Evolutionary conservation across 805 yeast species (phyloP).

Genomic region (Kockiozyma suomiensis): DNA sequence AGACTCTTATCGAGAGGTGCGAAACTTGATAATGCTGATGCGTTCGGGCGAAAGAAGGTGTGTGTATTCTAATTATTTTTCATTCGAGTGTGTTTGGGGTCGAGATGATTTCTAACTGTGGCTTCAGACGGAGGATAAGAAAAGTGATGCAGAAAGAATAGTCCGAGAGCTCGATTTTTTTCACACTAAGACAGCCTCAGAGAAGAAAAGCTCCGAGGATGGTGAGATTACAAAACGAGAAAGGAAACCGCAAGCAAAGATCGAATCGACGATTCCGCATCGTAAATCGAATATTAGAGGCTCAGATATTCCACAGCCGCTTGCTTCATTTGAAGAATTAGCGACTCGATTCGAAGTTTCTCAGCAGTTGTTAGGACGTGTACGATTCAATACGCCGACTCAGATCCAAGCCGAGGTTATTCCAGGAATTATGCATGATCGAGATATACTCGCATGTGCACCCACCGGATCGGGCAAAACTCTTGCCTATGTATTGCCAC

Average conservation of each 20-base stretch:
- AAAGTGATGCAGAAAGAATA: constrained; percentile 48
- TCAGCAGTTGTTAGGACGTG: constrained; percentile 55
- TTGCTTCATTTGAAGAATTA: constrained; percentile 85
- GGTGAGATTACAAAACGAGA: constrained; percentile 29
- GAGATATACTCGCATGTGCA: constrained; percentile 90
- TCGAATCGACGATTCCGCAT: constrained; percentile 42
- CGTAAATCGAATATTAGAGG: constrained; percentile 78
- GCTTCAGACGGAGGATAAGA: constrained; percentile 45
- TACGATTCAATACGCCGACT: constrained; percentile 83
- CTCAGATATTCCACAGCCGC: constrained; percentile 84
- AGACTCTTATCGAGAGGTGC: constrained; percentile 86
- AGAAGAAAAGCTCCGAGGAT: constrained; percentile 35
- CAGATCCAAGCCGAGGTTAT: constrained; percentile 91
- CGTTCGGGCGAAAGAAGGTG: constrained; percentile 11
- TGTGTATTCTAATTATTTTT: background rate
- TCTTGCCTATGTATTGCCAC: constrained; percentile 81
- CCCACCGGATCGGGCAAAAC: constrained; percentile 99
- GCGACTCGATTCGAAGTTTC: constrained; percentile 67
- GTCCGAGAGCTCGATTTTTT: constrained; percentile 84
- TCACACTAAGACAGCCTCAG: constrained; percentile 48
- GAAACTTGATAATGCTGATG: constrained; percentile 54
- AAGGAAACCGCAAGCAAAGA: constrained; percentile 35
- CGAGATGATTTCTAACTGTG: background rate
- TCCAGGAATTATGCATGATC: constrained; percentile 66
- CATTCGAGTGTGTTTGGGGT: background rate